A percentile compares a stretch with the other conserved stretches of the same genome.
Conservation (phyloP, 768 basidiomycete genomes). For the Hydnomerulius pinastri region DNA sequence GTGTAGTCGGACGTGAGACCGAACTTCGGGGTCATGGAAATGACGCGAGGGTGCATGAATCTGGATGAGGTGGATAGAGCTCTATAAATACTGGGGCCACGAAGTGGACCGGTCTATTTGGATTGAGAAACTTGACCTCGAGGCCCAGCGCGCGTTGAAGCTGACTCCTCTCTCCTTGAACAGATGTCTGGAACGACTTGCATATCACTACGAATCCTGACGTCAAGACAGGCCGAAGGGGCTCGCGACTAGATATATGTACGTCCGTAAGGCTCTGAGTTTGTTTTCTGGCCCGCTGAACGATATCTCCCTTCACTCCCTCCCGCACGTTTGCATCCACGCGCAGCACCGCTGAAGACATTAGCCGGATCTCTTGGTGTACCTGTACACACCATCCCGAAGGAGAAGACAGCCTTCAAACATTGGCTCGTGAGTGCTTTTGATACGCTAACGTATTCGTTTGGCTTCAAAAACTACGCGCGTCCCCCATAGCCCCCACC, state of each 20-base stretch:
- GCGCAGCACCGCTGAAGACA: slow-evolving; percentile 67
- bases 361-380: slow-evolving; percentile 56
- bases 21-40: background rate
- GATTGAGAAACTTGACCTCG: no score
- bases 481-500: slow-evolving; percentile 42
- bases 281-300: background rate
- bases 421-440: slow-evolving; percentile 57
- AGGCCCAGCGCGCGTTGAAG: background rate
- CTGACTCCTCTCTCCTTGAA: slow-evolving; percentile 14
- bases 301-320: background rate
- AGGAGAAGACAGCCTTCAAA: slow-evolving; percentile 57
- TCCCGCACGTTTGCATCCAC: background rate
- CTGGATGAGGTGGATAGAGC: no score
- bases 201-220: slow-evolving; percentile 75
- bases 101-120: background rate
- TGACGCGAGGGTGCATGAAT: background rate
- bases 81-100: background rate
- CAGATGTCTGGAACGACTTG: slow-evolving; percentile 79
- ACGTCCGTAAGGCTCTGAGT: background rate
- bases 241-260: slow-evolving; percentile 60
- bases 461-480: background rate
- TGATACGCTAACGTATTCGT: background rate
- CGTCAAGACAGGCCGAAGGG: slow-evolving; percentile 59
- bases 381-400: slow-evolving; percentile 63
- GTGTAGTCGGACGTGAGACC: background rate